Conservation (phyloP, 1,139 yeast species). For the Blastobotrys arbuscula region DNA sequence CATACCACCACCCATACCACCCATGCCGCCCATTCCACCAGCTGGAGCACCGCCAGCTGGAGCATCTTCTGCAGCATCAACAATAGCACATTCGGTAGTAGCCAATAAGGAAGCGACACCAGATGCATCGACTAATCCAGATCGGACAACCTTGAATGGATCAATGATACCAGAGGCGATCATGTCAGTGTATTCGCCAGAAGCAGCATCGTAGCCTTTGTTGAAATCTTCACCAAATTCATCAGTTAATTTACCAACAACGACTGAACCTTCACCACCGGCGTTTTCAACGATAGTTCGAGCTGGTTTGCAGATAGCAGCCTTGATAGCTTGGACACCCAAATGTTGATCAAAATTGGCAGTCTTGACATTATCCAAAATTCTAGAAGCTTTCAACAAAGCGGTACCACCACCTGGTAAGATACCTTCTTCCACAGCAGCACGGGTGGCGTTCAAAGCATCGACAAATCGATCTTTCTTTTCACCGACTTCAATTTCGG, state of each 20-base stretch:
- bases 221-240: constrained; percentile 83
- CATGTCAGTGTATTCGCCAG: constrained; percentile 95
- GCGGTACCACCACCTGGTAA: constrained; percentile 99
- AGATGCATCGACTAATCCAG: constrained; percentile 93
- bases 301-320: constrained; percentile 97
- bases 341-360: constrained; percentile 96
- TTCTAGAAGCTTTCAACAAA: constrained; percentile 84
- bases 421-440: constrained; percentile 99
- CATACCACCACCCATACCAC: constrained; percentile 38
- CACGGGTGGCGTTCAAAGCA: constrained; percentile 98
- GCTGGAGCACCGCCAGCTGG: constrained; percentile 63
- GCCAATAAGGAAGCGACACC: constrained; percentile 98
- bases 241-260: constrained; percentile 86
- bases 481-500: constrained; percentile 98
- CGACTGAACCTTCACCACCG: constrained; percentile 97
- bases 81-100: constrained; percentile 98
- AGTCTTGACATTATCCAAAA: constrained; percentile 72
- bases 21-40: constrained; percentile 58
- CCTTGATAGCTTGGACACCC: constrained; percentile 92
- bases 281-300: constrained; percentile 96
- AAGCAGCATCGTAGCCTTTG: constrained; percentile 90
- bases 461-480: constrained; percentile 99
- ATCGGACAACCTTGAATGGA: constrained; percentile 98
- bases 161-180: constrained; percentile 96
- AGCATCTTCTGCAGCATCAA: constrained; percentile 92